These are phyloP conservation scores for Neurospora sp. DNA, from an alignment of 495 filamentous ascomycete species.

Conservation along the genomic window DNA sequence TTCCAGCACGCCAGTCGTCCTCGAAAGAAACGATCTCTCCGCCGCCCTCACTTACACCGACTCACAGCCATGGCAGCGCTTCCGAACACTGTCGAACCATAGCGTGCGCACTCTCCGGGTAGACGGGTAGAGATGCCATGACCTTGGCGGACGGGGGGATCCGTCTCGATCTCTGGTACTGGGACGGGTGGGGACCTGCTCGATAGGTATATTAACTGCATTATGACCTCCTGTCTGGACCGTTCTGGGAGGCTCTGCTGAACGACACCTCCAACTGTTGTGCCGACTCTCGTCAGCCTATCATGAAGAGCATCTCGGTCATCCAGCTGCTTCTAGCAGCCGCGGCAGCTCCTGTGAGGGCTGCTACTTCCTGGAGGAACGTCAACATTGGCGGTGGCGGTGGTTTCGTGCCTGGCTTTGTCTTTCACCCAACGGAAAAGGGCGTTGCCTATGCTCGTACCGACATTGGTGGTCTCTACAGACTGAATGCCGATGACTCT, in stretches of 20 bases:
- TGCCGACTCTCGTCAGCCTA: neutral
- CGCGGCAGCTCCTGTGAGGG: slow-evolving; percentile 13
- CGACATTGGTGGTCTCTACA: slow-evolving; percentile 54
- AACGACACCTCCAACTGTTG: neutral
- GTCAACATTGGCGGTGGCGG: slow-evolving; percentile 46
- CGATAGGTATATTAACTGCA: slow-evolving; percentile 15
- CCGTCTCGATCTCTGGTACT: neutral
- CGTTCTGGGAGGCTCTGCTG: slow-evolving; percentile 6
- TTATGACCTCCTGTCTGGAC: neutral
- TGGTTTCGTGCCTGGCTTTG: slow-evolving; percentile 49
- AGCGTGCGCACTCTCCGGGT: neutral
- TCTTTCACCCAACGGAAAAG: slow-evolving; percentile 47
- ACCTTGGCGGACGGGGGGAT: neutral
- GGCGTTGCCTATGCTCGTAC: slow-evolving; percentile 52
- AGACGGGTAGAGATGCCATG: slow-evolving; percentile 5
- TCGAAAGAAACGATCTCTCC: neutral
- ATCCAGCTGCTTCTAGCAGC: slow-evolving; percentile 26
- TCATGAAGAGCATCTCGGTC: slow-evolving; percentile 25
- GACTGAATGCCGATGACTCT: slow-evolving; percentile 41
- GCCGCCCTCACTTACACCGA: neutral
- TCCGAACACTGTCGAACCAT: neutral
- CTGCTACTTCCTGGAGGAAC: slow-evolving; percentile 38
- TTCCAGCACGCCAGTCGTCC: neutral
- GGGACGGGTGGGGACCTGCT: neutral
- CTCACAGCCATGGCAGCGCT: neutral